Evolutionary conservation across 73 alveolate species (phyloP), one percentile per base, ranked within the genome.

Genomic region (Diophrys sp.): DNA sequence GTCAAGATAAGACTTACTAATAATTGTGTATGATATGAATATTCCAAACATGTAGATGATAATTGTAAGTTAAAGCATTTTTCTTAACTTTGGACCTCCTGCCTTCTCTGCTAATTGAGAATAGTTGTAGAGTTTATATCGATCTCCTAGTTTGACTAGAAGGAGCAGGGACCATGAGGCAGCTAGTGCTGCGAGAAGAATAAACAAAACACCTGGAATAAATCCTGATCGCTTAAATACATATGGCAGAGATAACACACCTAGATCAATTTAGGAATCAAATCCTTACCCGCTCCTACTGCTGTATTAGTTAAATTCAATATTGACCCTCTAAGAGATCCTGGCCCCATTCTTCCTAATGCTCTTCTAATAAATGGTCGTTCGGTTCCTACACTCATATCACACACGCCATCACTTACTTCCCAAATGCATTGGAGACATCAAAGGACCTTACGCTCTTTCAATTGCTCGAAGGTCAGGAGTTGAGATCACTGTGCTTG

Each of bases 251-350:
- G 90, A 71, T 18, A 93, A 85, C 14, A 89, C 87, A 27, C 62
- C 62, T 44, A 18, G 18, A 11, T 11, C n/a, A 44, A 44, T 44
- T 44, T 11, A 44, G 62, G 18, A 11, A 18, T 11, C 5, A 44
- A 11, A 44, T 11, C 5, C 62, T 44, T 11, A 44, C 98, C 96
- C 29, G 96, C 82, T 31, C 94, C 98, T 33, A 93, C 77, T 1
- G 95, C 88, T 14, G 93, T 33, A 8, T 95, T 88, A 54, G 90
- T 70, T 34, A 93, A 56, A 1, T 95, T 56, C 84, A 93, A 87
- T 14, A 87, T 86, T 25, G 94, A 29, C 24, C 94, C 95, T 83
- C 94, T 82, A 54, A 93, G 34, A 8, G 94, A 87, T 0, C 97
- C 96, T 71, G 90, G 86, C 67, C 81, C 95, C 72, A 92, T 69